Evolutionary conservation across 225 moss, liverwort and hornwort genomes (phyloP).

Genomic region (Polytrichum commune): DNA sequence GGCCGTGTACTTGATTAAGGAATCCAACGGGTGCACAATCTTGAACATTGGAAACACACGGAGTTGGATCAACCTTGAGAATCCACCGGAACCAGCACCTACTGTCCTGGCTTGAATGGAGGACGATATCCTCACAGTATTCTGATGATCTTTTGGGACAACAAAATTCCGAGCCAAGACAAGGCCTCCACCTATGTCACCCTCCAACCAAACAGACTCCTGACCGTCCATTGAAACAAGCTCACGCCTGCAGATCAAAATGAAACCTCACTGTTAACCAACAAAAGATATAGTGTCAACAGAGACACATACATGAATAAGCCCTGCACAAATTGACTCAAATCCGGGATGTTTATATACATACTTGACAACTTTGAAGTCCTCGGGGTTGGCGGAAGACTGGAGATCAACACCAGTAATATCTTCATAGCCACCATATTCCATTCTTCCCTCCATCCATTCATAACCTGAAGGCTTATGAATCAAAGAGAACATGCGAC

Average conservation of each 20-base stretch:
- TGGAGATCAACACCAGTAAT: slow-evolving; percentile 68
- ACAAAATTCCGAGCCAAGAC: slow-evolving; percentile 53
- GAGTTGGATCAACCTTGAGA: slow-evolving; percentile 88
- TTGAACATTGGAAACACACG: slow-evolving; percentile 73
- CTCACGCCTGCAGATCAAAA: neutral
- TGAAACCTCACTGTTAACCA: no score
- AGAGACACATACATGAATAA: no score
- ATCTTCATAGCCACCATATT: slow-evolving; percentile 85
- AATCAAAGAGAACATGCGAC: slow-evolving; percentile 80
- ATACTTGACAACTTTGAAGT: slow-evolving; percentile 66
- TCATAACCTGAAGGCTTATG: slow-evolving; percentile 77
- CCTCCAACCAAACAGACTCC: slow-evolving; percentile 57
- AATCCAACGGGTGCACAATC: slow-evolving; percentile 50
- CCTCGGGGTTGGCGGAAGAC: slow-evolving; percentile 75
- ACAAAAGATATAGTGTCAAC: no score
- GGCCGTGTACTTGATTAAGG: slow-evolving; percentile 57
- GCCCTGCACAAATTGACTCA: no score
- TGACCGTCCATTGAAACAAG: slow-evolving; percentile 15
- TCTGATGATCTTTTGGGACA: slow-evolving; percentile 26
- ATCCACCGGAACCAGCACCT: slow-evolving; percentile 89
- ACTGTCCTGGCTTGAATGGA: slow-evolving; percentile 74
- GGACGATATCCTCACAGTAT: slow-evolving; percentile 53
- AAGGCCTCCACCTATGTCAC: slow-evolving; percentile 88
- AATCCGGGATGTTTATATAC: neutral
- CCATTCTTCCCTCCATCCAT: slow-evolving; percentile 79